Conservation (phyloP, 2,329 filamentous ascomycete species). For the Colletotrichum eremochloae region DNA sequence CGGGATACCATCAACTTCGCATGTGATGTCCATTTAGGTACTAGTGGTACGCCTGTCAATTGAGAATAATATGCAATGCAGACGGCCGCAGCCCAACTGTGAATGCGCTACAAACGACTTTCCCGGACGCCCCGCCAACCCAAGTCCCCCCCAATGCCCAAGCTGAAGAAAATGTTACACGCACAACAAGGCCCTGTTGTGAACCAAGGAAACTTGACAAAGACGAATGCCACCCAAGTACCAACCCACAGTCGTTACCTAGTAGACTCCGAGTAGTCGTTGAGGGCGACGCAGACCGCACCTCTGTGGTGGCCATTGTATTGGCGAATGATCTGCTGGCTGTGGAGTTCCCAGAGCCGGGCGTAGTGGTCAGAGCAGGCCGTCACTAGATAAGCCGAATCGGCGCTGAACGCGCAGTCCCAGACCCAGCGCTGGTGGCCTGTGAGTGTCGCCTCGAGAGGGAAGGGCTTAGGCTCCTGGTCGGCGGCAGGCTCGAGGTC, state of each 20-base stretch:
- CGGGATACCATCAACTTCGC: slow-evolving; percentile 36
- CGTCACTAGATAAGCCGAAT: slow-evolving; percentile 92
- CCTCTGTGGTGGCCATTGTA: slow-evolving; percentile 96
- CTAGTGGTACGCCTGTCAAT: slow-evolving; percentile 27
- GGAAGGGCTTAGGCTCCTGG: slow-evolving; percentile 72
- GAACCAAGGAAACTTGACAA: slow-evolving; percentile 28
- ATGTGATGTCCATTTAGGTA: slow-evolving; percentile 29
- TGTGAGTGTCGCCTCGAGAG: slow-evolving; percentile 86
- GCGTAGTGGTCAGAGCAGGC: slow-evolving; percentile 96
- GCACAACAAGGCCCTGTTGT: slow-evolving; percentile 20
- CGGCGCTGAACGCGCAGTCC: slow-evolving; percentile 96
- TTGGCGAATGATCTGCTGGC: slow-evolving; percentile 91
- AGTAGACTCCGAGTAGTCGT: slow-evolving; percentile 79
- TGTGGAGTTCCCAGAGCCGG: slow-evolving; percentile 87
- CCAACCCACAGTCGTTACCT: slow-evolving; percentile 35
- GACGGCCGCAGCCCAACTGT: slow-evolving; percentile 33
- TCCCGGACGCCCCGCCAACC: slow-evolving; percentile 44
- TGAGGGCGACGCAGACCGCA: slow-evolving; percentile 91
- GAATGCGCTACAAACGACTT: slow-evolving; percentile 31
- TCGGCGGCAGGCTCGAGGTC: slow-evolving; percentile 69
- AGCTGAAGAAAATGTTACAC: slow-evolving; percentile 32
- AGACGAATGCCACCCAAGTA: slow-evolving; percentile 13
- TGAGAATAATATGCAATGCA: slow-evolving; percentile 26
- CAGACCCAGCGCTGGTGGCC: slow-evolving; percentile 97
- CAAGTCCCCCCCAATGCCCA: slow-evolving; percentile 30